Conservation (phyloP, 805 yeast species). For the Candida suzukii region DNA sequence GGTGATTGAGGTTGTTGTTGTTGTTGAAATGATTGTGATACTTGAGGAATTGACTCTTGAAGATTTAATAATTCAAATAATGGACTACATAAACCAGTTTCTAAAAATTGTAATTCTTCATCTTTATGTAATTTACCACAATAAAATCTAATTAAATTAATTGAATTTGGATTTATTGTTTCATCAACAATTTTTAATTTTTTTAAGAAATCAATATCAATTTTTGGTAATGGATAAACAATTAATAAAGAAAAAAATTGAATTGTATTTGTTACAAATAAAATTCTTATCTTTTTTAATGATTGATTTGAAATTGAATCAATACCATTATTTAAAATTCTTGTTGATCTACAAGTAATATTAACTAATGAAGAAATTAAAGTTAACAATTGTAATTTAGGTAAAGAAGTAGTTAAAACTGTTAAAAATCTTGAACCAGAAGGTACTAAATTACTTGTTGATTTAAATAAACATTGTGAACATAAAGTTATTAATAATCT, state of each 20-base stretch:
- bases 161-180: conserved; percentile 23
- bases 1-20: background rate
- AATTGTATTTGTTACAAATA: conserved; percentile 46
- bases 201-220: conserved; percentile 28
- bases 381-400: conserved; percentile 39
- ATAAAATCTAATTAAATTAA: conserved; percentile 43
- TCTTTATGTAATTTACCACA: conserved; percentile 49
- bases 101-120: conserved; percentile 44
- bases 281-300: conserved; percentile 35
- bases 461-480: conserved; percentile 53
- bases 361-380: conserved; percentile 69
- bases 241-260: conserved; percentile 58
- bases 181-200: conserved; percentile 22
- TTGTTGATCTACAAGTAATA: conserved; percentile 45
- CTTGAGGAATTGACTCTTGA: background rate
- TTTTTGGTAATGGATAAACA: conserved; percentile 57
- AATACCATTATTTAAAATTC: conserved; percentile 21
- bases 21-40: background rate
- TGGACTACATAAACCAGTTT: conserved; percentile 39
- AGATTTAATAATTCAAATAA: conserved; percentile 35
- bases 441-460: conserved; percentile 33
- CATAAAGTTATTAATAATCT: conserved; percentile 52
- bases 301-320: conserved; percentile 29
- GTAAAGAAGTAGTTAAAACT: conserved; percentile 42
- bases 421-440: conserved; percentile 59